phyloP scores from a whole-genome alignment of 352 stramenopile species.

The Phytophthora foliorum region DNA sequence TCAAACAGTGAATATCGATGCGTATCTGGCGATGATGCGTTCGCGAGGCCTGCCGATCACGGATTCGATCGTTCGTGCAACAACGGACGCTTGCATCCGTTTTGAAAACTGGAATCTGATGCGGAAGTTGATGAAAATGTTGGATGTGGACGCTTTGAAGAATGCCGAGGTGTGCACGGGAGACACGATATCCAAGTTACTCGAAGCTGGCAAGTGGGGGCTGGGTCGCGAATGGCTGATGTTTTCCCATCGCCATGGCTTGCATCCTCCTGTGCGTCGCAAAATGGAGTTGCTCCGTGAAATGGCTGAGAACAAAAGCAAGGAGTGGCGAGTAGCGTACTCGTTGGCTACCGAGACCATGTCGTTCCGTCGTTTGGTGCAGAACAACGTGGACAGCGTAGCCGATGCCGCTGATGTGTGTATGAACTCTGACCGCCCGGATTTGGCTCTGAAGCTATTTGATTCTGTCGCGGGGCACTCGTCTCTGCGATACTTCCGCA shows the following conservation, averaged over 20 bases:
- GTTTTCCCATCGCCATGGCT: slow-evolving; percentile 49
- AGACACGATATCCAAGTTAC: slow-evolving; percentile 83
- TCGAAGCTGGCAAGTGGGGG: slow-evolving; percentile 65
- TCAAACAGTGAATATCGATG: slow-evolving; percentile 70
- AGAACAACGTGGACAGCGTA: slow-evolving; percentile 76
- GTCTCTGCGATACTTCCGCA: slow-evolving; percentile 48
- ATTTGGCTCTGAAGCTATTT: slow-evolving; percentile 73
- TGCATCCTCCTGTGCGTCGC: slow-evolving; percentile 71
- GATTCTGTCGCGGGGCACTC: slow-evolving; percentile 54
- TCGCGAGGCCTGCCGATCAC: slow-evolving; percentile 63
- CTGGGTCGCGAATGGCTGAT: slow-evolving; percentile 69
- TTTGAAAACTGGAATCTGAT: slow-evolving; percentile 72
- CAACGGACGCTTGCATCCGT: slow-evolving; percentile 75
- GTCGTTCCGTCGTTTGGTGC: slow-evolving; percentile 70
- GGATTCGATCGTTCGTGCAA: slow-evolving; percentile 81
- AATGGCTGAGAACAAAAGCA: slow-evolving; percentile 45
- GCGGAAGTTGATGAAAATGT: slow-evolving; percentile 49
- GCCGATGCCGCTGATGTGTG: slow-evolving; percentile 79
- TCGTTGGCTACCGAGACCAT: slow-evolving; percentile 75
- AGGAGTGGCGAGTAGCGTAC: slow-evolving; percentile 85
- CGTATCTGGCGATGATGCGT: slow-evolving; percentile 68
- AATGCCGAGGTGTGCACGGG: slow-evolving; percentile 74
- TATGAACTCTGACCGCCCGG: slow-evolving; percentile 49
- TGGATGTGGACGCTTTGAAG: slow-evolving; percentile 60
- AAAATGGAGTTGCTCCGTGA: slow-evolving; percentile 64